Percentiles rank a stretch among this genome's conserved stretches.
These are phyloP conservation scores for Cicer bijugum DNA, from an alignment of 306 rosid species.

Conservation along the genomic window DNA sequence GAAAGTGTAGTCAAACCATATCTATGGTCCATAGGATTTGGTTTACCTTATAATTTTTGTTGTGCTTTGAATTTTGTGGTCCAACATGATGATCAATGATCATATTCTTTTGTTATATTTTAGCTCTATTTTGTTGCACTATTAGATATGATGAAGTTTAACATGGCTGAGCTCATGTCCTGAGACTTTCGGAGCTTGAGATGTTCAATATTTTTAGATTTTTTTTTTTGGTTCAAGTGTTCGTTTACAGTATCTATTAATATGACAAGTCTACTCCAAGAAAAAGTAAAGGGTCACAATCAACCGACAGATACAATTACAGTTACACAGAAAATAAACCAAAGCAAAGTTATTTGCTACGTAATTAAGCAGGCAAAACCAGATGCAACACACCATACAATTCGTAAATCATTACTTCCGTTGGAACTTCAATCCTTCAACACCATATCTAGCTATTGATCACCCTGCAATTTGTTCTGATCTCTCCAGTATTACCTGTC, in stretches of 20 bases:
- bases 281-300: neutral
- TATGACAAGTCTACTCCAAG: conserved; percentile 14
- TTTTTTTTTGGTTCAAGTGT: neutral
- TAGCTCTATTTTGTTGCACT: conserved; percentile 11
- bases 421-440: conserved; percentile 24
- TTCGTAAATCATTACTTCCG: conserved; percentile 27
- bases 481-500: conserved; percentile 63
- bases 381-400: conserved; percentile 32
- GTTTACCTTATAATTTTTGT: conserved; percentile 47
- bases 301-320: conserved; percentile 1
- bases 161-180: neutral
- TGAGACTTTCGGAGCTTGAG: neutral
- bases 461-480: conserved; percentile 64
- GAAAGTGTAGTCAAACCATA: conserved; percentile 44
- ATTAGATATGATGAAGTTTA: neutral
- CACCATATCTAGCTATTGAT: conserved; percentile 37
- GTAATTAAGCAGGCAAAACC: conserved; percentile 5
- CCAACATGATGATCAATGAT: conserved; percentile 26
- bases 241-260: too few species aligned
- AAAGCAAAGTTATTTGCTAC: conserved; percentile 35
- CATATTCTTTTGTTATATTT: conserved; percentile 27
- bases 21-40: conserved; percentile 44
- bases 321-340: neutral
- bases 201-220: neutral
- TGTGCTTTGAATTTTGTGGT: conserved; percentile 32